phyloP scores from a whole-genome alignment of 2,329 filamentous ascomycete genomes.

The Monosporascus sp. region DNA sequence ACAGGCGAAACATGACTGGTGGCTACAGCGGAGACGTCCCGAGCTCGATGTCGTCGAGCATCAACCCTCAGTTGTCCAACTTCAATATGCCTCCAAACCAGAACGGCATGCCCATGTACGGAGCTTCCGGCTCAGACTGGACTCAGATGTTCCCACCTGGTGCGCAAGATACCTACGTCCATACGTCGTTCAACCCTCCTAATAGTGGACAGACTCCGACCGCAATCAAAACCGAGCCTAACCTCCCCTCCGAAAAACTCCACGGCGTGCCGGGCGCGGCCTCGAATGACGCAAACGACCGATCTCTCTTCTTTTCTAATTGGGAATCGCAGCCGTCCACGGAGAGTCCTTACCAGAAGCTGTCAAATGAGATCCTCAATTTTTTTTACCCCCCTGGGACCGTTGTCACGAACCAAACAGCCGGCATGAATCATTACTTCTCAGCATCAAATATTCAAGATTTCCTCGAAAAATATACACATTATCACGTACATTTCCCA shows the following conservation, averaged over 20 bases:
- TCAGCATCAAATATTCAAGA: slow-evolving; percentile 64
- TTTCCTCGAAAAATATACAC: slow-evolving; percentile 65
- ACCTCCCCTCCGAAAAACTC: slow-evolving; percentile 45
- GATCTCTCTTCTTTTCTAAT: slow-evolving; percentile 44
- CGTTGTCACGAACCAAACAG: slow-evolving; percentile 49
- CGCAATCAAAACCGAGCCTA: slow-evolving; percentile 63
- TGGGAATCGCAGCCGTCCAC: slow-evolving; percentile 42
- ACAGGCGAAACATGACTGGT: slow-evolving; percentile 51
- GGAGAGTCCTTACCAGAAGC: slow-evolving; percentile 47
- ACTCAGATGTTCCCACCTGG: slow-evolving; percentile 69
- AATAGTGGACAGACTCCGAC: slow-evolving; percentile 66
- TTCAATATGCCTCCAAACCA: slow-evolving; percentile 60
- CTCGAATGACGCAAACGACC: slow-evolving; percentile 34
- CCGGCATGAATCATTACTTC: slow-evolving; percentile 54
- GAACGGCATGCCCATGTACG: slow-evolving; percentile 61
- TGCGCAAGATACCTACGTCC: slow-evolving; percentile 61
- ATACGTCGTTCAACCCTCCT: slow-evolving; percentile 48
- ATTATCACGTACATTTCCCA: slow-evolving; percentile 70
- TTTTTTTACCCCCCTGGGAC: slow-evolving; percentile 55
- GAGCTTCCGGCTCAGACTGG: slow-evolving; percentile 63
- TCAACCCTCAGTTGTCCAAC: slow-evolving; percentile 58
- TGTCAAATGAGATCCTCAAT: slow-evolving; percentile 51
- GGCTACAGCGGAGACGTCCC: slow-evolving; percentile 53
- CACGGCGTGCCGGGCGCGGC: slow-evolving; percentile 39
- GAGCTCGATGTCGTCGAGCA: slow-evolving; percentile 56